Evolutionary conservation across 2,329 filamentous ascomycete genomes (phyloP).

Genomic region (Epichloe aotearoae): DNA sequence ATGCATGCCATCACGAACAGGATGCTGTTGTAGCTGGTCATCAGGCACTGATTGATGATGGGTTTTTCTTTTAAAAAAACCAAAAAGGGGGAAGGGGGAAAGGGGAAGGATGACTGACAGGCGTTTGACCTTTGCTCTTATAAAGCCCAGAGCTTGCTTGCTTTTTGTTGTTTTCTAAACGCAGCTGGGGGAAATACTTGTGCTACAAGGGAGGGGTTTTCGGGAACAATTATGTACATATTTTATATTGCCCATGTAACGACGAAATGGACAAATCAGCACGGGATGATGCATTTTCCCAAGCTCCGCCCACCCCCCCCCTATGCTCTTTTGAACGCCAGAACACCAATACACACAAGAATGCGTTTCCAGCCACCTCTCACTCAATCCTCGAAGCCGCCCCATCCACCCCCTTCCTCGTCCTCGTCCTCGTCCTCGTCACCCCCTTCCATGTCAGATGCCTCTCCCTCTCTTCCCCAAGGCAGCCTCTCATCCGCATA

Average conservation of each 20-base stretch:
- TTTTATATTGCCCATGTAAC: neutral
- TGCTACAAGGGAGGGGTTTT: neutral
- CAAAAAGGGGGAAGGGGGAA: neutral
- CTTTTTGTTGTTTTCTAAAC: too few species aligned
- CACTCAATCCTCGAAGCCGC: slow-evolving; percentile 57
- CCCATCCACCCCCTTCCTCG: slow-evolving; percentile 41
- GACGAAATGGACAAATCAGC: neutral
- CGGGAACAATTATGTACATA: neutral
- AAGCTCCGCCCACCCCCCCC: neutral
- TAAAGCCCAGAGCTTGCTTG: too few species aligned
- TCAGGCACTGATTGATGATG: neutral
- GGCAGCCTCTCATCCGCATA: slow-evolving; percentile 62
- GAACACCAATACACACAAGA: neutral
- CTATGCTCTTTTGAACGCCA: neutral
- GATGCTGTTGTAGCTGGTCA: too few species aligned
- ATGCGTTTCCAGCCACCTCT: slow-evolving; percentile 27
- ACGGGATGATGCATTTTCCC: neutral
- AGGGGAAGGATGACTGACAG: too few species aligned
- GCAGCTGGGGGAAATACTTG: too few species aligned
- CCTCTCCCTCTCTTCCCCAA: slow-evolving; percentile 33
- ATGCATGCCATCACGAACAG: neutral
- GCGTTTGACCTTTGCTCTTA: too few species aligned
- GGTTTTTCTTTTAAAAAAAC: neutral
- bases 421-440: slow-evolving; percentile 19
- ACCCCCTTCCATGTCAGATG: slow-evolving; percentile 27